These are phyloP conservation scores for Gossypium armourianum DNA, from an alignment of 441 rosid species.

Conservation along the genomic window DNA sequence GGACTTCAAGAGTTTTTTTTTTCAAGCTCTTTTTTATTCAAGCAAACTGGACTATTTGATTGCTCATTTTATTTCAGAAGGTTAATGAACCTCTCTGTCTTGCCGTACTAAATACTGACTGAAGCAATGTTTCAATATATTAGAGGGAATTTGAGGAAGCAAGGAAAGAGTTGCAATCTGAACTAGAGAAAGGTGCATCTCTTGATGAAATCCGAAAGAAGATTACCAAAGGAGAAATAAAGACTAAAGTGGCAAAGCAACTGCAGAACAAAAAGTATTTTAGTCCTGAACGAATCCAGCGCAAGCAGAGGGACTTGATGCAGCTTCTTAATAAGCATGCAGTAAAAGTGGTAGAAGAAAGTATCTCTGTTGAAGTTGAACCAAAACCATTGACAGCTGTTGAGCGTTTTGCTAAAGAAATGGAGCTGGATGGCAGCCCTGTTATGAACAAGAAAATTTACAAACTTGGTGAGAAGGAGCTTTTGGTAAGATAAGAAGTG, in stretches of 20 bases:
- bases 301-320: slow-evolving; percentile 58
- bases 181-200: slow-evolving; percentile 45
- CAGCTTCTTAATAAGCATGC: slow-evolving; percentile 46
- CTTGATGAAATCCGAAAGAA: slow-evolving; percentile 47
- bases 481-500: slow-evolving; percentile 52
- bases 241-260: slow-evolving; percentile 49
- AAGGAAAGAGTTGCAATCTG: slow-evolving; percentile 49
- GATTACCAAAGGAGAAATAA: slow-evolving; percentile 44
- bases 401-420: slow-evolving; percentile 52
- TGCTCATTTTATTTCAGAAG: slow-evolving; percentile 1
- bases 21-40: background rate
- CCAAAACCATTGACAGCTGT: slow-evolving; percentile 48
- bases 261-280: slow-evolving; percentile 32
- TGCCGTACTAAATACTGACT: slow-evolving; percentile 11
- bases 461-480: slow-evolving; percentile 53
- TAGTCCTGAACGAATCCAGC: slow-evolving; percentile 53
- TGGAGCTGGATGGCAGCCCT: slow-evolving; percentile 38
- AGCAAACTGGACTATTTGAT: background rate
- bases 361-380: slow-evolving; percentile 33
- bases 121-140: slow-evolving; percentile 11
- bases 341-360: slow-evolving; percentile 30
- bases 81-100: slow-evolving; percentile 8
- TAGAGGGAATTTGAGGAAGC: slow-evolving; percentile 69
- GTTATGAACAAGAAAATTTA: slow-evolving; percentile 51
- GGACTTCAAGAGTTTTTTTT: slow-evolving; percentile 5